phyloP scores from a whole-genome alignment of 306 rosid genomes.

The Delonix regia region DNA sequence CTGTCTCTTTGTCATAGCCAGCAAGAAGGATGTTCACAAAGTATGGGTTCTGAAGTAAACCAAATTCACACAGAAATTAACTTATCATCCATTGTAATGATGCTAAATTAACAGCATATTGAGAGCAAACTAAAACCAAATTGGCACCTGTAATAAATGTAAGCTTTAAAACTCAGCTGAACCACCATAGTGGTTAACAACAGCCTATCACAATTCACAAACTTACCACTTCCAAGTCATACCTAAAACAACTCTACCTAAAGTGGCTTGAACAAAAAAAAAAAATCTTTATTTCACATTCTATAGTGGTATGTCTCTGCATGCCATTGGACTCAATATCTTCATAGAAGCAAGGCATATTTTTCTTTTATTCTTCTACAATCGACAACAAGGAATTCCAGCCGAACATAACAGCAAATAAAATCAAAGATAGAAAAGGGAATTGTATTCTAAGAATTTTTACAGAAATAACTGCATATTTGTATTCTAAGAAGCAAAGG shows the following conservation, averaged over 20 bases:
- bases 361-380: neutral
- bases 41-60: constrained; percentile 75
- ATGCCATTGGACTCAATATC: neutral
- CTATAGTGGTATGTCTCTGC: neutral
- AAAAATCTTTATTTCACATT: neutral
- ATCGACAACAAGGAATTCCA: neutral
- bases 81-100: neutral
- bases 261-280: neutral
- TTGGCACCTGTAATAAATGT: neutral
- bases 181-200: neutral
- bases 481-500: neutral
- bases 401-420: neutral
- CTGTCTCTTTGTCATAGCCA: constrained; percentile 89
- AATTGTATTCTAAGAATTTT: neutral
- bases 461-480: neutral
- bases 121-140: neutral
- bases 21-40: constrained; percentile 87
- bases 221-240: neutral
- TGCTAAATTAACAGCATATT: neutral
- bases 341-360: neutral
- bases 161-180: neutral
- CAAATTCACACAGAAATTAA: constrained; percentile 25
- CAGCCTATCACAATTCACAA: neutral
- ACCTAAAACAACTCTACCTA: neutral
- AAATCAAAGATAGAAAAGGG: neutral